Percentiles rank a stretch among this genome's conserved stretches.
phyloP scores from a whole-genome alignment of 768 basidiomycete genomes.

The Kwoniella heveanensis region DNA sequence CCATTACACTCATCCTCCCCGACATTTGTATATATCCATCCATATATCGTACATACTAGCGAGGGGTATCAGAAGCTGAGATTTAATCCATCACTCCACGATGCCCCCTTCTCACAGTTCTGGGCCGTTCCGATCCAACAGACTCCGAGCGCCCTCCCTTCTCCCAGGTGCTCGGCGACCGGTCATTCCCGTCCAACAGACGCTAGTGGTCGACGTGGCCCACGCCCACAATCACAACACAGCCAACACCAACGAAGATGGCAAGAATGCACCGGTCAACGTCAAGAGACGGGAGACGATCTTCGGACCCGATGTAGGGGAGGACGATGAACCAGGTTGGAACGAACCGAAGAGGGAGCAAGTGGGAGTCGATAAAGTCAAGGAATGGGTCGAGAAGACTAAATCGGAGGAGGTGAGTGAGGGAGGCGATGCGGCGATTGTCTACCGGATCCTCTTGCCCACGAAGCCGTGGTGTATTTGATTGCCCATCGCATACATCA shows the following conservation, averaged over 20 bases:
- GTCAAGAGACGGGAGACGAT: slow-evolving; percentile 72
- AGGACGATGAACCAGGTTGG: slow-evolving; percentile 63
- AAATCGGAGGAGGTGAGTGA: slow-evolving; percentile 78
- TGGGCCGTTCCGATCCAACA: slow-evolving; percentile 41
- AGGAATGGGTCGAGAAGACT: slow-evolving; percentile 69
- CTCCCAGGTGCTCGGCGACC: slow-evolving; percentile 25
- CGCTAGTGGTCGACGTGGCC: slow-evolving; percentile 46
- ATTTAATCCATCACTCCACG: not conserved
- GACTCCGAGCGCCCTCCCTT: slow-evolving; percentile 46
- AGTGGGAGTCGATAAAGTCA: slow-evolving; percentile 79
- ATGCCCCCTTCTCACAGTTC: slow-evolving; percentile 29
- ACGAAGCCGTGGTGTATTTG: no score
- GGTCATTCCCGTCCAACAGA: slow-evolving; percentile 37
- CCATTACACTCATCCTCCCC: no score
- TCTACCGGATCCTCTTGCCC: no score
- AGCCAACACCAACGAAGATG: slow-evolving; percentile 1
- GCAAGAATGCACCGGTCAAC: slow-evolving; percentile 17
- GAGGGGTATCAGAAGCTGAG: not conserved
- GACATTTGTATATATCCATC: no score
- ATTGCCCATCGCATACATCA: no score
- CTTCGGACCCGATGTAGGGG: slow-evolving; percentile 87
- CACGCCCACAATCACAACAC: slow-evolving; percentile 4
- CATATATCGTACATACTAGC: not conserved
- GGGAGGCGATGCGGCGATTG: not conserved
- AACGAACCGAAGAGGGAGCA: slow-evolving; percentile 48